Base-by-base conservation (phyloP, 345 rosid genomes). In the Eucalyptus grandis region DNA sequence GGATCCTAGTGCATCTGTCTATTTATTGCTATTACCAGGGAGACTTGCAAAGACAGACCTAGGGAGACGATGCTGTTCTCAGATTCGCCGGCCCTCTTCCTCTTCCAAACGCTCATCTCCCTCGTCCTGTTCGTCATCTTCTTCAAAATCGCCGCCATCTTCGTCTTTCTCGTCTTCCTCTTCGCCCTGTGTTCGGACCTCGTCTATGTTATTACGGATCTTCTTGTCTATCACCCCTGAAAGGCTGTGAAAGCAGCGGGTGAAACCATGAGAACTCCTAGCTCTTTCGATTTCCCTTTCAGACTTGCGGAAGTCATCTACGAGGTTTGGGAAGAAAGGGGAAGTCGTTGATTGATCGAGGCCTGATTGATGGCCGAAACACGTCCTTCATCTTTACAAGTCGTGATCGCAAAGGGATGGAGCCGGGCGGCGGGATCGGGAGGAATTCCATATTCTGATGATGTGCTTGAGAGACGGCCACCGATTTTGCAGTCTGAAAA, bases 171-270 rank as follows among this genome's bases (percentile, higher is more conserved):
- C 19, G 21, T 86, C 65, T 82, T 93, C 26, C 87, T 90, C n/a
- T 88, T 93, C 27, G 92, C 93, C 5, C 60, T 92, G 40, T 93
- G 94, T 80, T 91, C 92, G 2, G 91, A 92, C 85, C 50, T 93
- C 11, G 90, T 93, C 60, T 87, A 91, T 86, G 60, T 91, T n/a
- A 4, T 91, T n/a, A 6, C 89, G 7, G 90, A 93, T 56, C 89
- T 92, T 86, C 47, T 91, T 4, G 53, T 86, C 62, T 44, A 77
- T 40, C 85, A 11, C 30, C 85, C 47, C 15, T 40, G 85, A 77
- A 37, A 21, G 47, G 27, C 14, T 11, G 47, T 21, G 47, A 77
- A 77, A 77, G 47, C 4, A 11, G 47, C 30, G 7, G 85, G 15
- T 0, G 85, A 77, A 22, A 40, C 47, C 85, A 17, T 72, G 82